Evolutionary conservation across 805 yeast genomes (phyloP), one percentile per base, ranked within the genome.

Genomic region (Barnettozyma vustinii): DNA sequence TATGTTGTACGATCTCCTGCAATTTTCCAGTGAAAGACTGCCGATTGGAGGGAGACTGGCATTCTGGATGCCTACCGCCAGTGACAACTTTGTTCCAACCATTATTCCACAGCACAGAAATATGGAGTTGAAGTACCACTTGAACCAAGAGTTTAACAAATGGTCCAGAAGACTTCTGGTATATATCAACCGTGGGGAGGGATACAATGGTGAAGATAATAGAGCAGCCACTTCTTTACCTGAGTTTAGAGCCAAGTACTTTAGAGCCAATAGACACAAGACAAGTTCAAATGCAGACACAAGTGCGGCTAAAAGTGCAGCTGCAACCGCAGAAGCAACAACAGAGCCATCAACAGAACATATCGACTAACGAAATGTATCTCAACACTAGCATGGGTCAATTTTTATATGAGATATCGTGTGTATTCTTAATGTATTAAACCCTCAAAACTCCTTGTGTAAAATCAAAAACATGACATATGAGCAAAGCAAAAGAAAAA

Each of bases 21-120:
- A 73, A 19, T 94, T 85, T 71, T 77, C 96, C 0, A 80, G 90
- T 3, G 71, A 75, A 13, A 77, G 91, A 57, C 72, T 94, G 47
- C 87, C 86, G 0, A 67, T 80, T 2, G 79, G 79, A 8, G 96
- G 97, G 1, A 72, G 98, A 54, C 72, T 94, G 33, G 87, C 94
- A 25, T 91, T 90, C 65, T 94, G 99, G 99, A 88, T 91, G 94
- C 99, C 99, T 0, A 85, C 96, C 1, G 96, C 97, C 1, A 90
- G 91, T 62, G 96, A 87, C 59, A 95, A 87, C 56, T 81, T 77
- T 54, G 73, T 80, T 33, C 79, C 75, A 49, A 80, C 86, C 42
- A 71, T 76, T 46, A 80, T 91, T 23, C 98, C 98, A 5, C 81
- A 80, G 56, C 97, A 94, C 65, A 74, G 79, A 52, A 79, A 77